Evolutionary conservation across 257 asterid genomes (phyloP), one percentile per base, ranked within the genome.

Genomic region (Solanum pinnatisectum): DNA sequence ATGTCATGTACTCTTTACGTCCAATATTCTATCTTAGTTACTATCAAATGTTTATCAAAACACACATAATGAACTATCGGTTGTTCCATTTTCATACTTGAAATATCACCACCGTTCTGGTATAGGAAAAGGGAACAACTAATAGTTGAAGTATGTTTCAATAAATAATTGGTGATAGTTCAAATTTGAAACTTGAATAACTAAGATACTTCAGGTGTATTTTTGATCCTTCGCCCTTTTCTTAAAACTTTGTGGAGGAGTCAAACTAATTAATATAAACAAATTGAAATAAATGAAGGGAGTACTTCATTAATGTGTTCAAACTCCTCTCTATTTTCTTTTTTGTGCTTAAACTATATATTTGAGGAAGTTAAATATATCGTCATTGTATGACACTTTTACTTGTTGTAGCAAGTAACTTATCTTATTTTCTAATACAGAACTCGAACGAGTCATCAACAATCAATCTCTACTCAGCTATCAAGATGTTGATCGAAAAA

Each of bases 381-480:
- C 12, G 0, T 7, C 4, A 5, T 15, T 27, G 0, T 27, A 30
- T 27, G 22, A 8, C 32, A 33, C n/a, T 33, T 33, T 71, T 33
- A 71, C 3, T 0, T 71, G 25, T 71, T 71, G 2, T 33, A 32
- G 2, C 14, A 71, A 33, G 79, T 71, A 71, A 33, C 25, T 5
- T 72, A 8, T 72, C 25, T 72, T 72, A 33, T 16, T 4, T 25
- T 79, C 27, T 15, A 8, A 25, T 25, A 87, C 87, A 8, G 63
- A 71, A 32, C 23, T 8, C 33, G 1, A 87, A 9, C 1, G 88
- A 11, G 90, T 40, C 91, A 32, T 40, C 91, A 32, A 87, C 25
- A 65, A 49, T 87, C 25, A 88, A 85, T 83, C 83, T 93, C 2
- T 95, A 90, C 88, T 89, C 98, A 0, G 92, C 96, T 8, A 52